These are phyloP conservation scores for Pilasporangium apinafurcum DNA, from an alignment of 352 stramenopile genomes.

Conservation along the genomic window DNA sequence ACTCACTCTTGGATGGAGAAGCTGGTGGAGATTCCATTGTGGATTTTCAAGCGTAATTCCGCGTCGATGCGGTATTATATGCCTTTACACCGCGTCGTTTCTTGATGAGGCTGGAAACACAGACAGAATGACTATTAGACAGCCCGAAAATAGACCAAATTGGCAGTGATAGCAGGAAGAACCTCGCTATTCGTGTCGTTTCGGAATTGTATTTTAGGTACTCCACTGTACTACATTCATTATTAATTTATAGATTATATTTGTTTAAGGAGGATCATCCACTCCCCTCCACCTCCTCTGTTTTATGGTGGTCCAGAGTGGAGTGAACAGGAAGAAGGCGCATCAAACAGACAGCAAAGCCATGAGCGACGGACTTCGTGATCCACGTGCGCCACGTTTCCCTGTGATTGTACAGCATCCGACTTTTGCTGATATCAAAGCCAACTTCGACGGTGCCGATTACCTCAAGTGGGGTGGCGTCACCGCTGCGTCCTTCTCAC, in stretches of 20 bases:
- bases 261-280: neutral
- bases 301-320: neutral
- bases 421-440: constrained; percentile 62
- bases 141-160: no score
- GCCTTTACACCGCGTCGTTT: no score
- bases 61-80: constrained; percentile 1
- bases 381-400: constrained; percentile 60
- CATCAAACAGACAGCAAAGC: neutral
- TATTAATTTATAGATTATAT: no score
- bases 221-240: neutral
- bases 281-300: neutral
- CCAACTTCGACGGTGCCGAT: constrained; percentile 61
- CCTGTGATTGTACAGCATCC: constrained; percentile 78
- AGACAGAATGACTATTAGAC: no score
- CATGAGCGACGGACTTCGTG: constrained; percentile 49
- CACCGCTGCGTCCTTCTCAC: constrained; percentile 59
- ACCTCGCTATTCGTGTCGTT: no score
- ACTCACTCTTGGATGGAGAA: constrained; percentile 33
- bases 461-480: constrained; percentile 55
- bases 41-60: no score
- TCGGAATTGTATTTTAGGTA: no score
- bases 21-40: constrained; percentile 22
- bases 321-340: neutral
- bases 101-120: no score
- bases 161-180: no score